Conservation (phyloP, 2,329 filamentous ascomycete genomes). For the Fusarium pseudonygamai region DNA sequence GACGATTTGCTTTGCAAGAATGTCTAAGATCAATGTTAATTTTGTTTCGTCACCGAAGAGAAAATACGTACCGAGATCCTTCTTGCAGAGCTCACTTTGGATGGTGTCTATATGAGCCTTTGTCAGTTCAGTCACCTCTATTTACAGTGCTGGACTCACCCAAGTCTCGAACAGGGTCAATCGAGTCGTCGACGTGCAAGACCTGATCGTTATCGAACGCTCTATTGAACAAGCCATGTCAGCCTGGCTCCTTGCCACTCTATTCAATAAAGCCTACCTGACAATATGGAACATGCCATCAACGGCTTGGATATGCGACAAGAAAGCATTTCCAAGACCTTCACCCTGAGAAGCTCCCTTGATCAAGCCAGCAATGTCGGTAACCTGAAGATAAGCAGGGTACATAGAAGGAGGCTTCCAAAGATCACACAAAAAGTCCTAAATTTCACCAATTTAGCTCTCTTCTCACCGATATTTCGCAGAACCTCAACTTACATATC, state of each 20-base stretch:
- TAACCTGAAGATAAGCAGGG: constrained; percentile 56
- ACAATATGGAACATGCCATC: constrained; percentile 59
- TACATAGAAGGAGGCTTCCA: constrained; percentile 59
- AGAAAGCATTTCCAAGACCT: constrained; percentile 56
- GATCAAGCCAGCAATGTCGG: constrained; percentile 57
- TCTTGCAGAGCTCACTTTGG: constrained; percentile 48
- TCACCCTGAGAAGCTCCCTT: constrained; percentile 56
- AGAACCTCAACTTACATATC: constrained; percentile 51
- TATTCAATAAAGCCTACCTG: constrained; percentile 38
- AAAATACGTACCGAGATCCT: constrained; percentile 45
- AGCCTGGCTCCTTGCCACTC: rapidly evolving
- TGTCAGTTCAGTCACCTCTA: not conserved
- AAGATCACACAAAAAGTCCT: constrained; percentile 57
- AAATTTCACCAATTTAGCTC: constrained; percentile 3
- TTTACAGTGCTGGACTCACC: constrained; percentile 41
- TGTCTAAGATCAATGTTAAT: constrained; percentile 43
- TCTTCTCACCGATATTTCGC: not conserved
- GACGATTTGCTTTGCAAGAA: constrained; percentile 51
- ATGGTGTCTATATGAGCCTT: constrained; percentile 31
- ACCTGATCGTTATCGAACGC: constrained; percentile 58
- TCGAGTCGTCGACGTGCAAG: constrained; percentile 57
- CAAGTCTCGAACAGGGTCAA: constrained; percentile 56
- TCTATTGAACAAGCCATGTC: constrained; percentile 30
- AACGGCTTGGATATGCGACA: constrained; percentile 57
- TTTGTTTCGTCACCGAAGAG: rapidly evolving